Evolutionary conservation across 495 filamentous ascomycete genomes (phyloP).

Genomic region (Podospora conica): DNA sequence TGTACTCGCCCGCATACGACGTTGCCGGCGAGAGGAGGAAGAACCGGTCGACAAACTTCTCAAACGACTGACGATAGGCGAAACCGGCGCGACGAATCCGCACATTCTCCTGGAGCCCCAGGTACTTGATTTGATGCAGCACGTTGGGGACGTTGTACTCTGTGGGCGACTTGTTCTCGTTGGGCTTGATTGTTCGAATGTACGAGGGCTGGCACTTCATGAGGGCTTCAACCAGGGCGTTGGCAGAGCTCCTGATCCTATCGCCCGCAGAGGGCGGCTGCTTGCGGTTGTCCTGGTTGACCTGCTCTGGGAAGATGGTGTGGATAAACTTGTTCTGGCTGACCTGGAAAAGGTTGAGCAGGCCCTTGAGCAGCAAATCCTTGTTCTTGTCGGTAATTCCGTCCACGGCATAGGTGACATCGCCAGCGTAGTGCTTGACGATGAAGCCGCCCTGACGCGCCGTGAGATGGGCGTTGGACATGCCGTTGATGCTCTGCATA

Average conservation of each 20-base stretch:
- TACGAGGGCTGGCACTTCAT: constrained; percentile 98
- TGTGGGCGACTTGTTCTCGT: constrained; percentile 91
- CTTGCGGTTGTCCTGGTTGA: constrained; percentile 93
- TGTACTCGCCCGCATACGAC: constrained; percentile 94
- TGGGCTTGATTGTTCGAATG: constrained; percentile 98
- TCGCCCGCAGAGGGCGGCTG: constrained; percentile 93
- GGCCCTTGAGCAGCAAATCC: constrained; percentile 90
- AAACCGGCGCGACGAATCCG: constrained; percentile 95
- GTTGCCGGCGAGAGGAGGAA: constrained; percentile 92
- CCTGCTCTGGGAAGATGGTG: constrained; percentile 81
- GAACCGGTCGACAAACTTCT: constrained; percentile 97
- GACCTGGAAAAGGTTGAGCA: constrained; percentile 78
- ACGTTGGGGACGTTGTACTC: constrained; percentile 92
- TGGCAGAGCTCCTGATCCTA: constrained; percentile 94
- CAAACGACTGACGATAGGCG: constrained; percentile 94
- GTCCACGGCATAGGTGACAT: constrained; percentile 90
- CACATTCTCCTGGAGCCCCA: constrained; percentile 98
- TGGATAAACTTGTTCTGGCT: constrained; percentile 83
- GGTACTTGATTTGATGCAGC: constrained; percentile 98
- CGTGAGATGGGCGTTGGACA: constrained; percentile 87
- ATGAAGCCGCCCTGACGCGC: constrained; percentile 93
- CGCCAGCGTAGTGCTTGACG: constrained; percentile 98
- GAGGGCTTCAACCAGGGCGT: constrained; percentile 87
- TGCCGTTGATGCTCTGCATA: constrained; percentile 81
- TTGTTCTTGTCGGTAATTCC: constrained; percentile 99